Evolutionary conservation across 2,329 filamentous ascomycete genomes (phyloP), one percentile per base, ranked within the genome.

Genomic region (Colletotrichum acutatum): DNA sequence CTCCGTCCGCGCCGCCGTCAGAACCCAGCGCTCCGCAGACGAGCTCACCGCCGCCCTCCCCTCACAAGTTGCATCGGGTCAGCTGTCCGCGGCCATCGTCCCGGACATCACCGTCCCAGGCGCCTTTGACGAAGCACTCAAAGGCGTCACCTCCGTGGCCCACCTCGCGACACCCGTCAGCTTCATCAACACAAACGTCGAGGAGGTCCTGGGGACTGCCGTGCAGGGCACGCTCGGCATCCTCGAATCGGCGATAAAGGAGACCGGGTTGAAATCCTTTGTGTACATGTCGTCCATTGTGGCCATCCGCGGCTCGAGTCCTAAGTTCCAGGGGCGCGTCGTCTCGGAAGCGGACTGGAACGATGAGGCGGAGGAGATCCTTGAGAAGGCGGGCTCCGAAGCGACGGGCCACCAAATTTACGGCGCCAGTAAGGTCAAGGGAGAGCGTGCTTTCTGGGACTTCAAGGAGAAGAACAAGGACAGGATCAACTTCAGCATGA

Each of bases 91-190:
- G n/a, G 69, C 78, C 8, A 62, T 78, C 32, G 82, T 85, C 0
- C 77, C 79, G 1, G 82, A 85, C 58, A 82, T 85, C 28, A 74
- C 78, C 5, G 77, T 64, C 1, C 61, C 77, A 1, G 77, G 78
- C 1, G 82, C 83, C 9, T 85, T 84, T 68, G 78, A 82, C 74
- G 74, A 76, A 22, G 83, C 80, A 1, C 79, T 84, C 22, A 76
- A 79, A 49, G 82, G 78, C 19, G 80, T 81, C 24, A 78, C 81
- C 1, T 85, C 83, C 4, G 80, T 88, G 61, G 79, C 84, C 19
- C 86, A 88, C 72, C 79, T 86, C 11, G 87, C 87, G 0, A 82
- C 59, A 16, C 56, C 83, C 19, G 80, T 84, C 22, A 72, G 85
- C 1, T 79, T 78, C 0, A 83, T 84, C 59, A 79, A 78, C 4